phyloP scores from a whole-genome alignment of 352 stramenopile species.

The Aphanomyces euteiches region DNA sequence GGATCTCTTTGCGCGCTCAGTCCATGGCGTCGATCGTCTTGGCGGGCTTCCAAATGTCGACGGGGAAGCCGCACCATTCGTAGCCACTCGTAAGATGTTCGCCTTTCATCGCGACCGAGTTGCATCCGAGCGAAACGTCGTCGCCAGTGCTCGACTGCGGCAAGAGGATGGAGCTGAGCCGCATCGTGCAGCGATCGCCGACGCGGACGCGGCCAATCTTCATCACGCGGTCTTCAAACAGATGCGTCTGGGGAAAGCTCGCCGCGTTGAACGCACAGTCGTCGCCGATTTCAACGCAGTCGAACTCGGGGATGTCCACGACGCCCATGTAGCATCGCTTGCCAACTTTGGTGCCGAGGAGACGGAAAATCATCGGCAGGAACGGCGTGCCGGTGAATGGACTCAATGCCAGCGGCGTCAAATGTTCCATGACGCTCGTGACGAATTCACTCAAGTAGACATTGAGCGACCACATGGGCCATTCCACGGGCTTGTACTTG shows the following conservation, averaged over 20 bases:
- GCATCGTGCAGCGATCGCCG: conserved; percentile 13
- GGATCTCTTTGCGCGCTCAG: too few relatives aligned
- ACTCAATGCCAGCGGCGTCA: not conserved
- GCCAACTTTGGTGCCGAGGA: not conserved
- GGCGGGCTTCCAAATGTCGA: not conserved
- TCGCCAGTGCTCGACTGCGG: not conserved
- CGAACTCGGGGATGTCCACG: conserved; percentile 13
- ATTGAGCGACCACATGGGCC: not conserved
- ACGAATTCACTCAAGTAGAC: conserved; percentile 15
- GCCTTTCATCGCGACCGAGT: conserved; percentile 13
- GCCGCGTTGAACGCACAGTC: not conserved
- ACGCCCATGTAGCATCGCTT: conserved; percentile 2
- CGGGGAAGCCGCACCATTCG: conserved; percentile 4
- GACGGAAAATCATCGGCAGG: conserved; percentile 3
- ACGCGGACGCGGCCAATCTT: not conserved
- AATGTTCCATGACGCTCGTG: conserved; percentile 15
- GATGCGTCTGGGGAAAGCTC: conserved; percentile 13
- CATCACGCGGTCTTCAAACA: conserved; percentile 19
- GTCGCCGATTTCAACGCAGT: not conserved
- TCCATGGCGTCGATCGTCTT: too few relatives aligned
- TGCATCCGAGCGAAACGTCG: conserved; percentile 14
- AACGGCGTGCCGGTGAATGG: conserved; percentile 10
- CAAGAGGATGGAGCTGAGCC: not conserved
- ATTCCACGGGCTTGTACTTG: not conserved
- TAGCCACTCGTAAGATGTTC: not conserved